Percentiles rank a stretch among this genome's conserved stretches.
Conservation (phyloP, 176 grass and related monocot genomes). For the Sorghum bicolor region DNA sequence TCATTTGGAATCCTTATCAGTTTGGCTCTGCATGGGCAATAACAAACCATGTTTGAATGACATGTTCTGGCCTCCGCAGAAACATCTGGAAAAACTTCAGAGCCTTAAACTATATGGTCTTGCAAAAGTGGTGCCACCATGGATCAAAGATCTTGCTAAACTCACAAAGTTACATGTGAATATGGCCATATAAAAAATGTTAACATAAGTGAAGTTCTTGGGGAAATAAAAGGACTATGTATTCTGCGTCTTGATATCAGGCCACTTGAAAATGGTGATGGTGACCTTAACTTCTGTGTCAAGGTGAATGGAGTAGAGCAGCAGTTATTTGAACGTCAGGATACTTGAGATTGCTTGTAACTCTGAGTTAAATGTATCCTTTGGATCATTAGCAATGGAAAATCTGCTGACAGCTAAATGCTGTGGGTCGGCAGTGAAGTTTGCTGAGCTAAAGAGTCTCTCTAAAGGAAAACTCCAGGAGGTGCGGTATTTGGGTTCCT, state of each 20-base stretch:
- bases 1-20: not conserved
- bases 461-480: not conserved
- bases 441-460: not conserved
- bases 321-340: not conserved
- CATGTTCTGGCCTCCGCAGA: not conserved
- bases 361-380: not conserved
- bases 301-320: not conserved
- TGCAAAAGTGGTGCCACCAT: not conserved
- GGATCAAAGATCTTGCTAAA: not conserved
- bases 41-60: not conserved
- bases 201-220: not conserved
- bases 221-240: not conserved
- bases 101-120: not conserved
- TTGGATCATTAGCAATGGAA: not conserved
- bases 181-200: not conserved
- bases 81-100: not conserved
- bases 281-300: not conserved
- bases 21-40: not conserved
- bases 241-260: not conserved
- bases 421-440: not conserved
- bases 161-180: not conserved
- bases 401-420: not conserved
- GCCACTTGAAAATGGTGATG: not conserved
- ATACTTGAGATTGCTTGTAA: not conserved
- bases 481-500: not conserved